phyloP scores from a whole-genome alignment of 768 basidiomycete genomes.

The Tremella yokohamensis region DNA sequence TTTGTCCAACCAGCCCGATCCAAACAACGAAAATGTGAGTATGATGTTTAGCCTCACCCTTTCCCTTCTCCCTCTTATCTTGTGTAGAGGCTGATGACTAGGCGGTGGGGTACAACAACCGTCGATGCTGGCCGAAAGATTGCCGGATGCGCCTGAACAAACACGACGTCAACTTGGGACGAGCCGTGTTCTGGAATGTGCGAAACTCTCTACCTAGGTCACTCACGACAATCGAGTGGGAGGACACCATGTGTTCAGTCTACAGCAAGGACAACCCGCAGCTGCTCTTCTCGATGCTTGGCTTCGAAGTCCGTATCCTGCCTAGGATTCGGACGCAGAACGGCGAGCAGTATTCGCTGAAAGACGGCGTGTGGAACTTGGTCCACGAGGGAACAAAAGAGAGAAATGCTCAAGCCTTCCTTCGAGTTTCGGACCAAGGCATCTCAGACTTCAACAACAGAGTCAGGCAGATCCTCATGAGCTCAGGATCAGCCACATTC shows the following conservation, averaged over 20 bases:
- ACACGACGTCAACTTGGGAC: slow-evolving; percentile 96
- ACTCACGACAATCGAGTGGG: slow-evolving; percentile 98
- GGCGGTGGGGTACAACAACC: slow-evolving; percentile 83
- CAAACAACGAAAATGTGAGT: slow-evolving; percentile 92
- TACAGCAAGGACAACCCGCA: slow-evolving; percentile 98
- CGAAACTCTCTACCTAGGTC: slow-evolving; percentile 94
- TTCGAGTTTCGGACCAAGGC: slow-evolving; percentile 95
- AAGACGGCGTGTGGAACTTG: slow-evolving; percentile 93
- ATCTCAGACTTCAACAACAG: slow-evolving; percentile 98
- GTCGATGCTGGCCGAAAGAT: slow-evolving; percentile 98
- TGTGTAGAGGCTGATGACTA: no score
- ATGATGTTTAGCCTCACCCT: no score
- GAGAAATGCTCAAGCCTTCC: slow-evolving; percentile 93
- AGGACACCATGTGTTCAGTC: slow-evolving; percentile 93
- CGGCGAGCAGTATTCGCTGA: slow-evolving; percentile 94
- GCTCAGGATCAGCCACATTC: slow-evolving; percentile 96
- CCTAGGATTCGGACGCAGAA: slow-evolving; percentile 94
- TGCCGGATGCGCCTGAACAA: slow-evolving; percentile 99
- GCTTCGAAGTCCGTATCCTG: slow-evolving; percentile 96
- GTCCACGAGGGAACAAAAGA: slow-evolving; percentile 97
- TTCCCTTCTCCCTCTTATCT: no score
- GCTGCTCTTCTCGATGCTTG: slow-evolving; percentile 94
- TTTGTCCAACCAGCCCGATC: slow-evolving; percentile 94
- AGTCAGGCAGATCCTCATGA: slow-evolving; percentile 89
- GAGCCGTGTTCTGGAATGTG: slow-evolving; percentile 99